These are phyloP conservation scores for Beauveria rudraprayagi DNA, from an alignment of 2,329 filamentous ascomycete species.

Conservation along the genomic window DNA sequence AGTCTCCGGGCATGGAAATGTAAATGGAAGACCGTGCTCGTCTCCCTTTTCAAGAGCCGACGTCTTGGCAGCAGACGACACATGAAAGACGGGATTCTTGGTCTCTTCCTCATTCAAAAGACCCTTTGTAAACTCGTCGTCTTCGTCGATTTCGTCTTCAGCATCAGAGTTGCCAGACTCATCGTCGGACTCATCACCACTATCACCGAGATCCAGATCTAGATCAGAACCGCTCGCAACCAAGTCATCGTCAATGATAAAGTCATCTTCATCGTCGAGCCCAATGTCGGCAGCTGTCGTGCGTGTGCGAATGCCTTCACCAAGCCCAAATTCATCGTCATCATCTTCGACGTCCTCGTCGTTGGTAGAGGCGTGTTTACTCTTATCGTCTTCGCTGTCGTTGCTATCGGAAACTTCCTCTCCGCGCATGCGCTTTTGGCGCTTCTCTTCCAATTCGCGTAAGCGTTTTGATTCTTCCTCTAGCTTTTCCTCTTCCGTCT, in stretches of 20 bases:
- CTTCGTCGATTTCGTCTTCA: constrained; percentile 30
- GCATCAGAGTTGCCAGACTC: constrained; percentile 35
- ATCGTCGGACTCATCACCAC: constrained; percentile 45
- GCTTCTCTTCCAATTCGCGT: constrained; percentile 73
- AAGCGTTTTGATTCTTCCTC: constrained; percentile 70
- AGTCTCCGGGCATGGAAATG: constrained; percentile 74
- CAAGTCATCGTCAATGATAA: constrained; percentile 80
- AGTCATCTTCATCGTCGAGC: constrained; percentile 91
- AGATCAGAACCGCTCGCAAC: constrained; percentile 71
- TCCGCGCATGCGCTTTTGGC: constrained; percentile 79
- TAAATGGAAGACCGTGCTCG: constrained; percentile 62
- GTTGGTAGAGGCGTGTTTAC: constrained; percentile 30
- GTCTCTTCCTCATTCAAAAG: constrained; percentile 53
- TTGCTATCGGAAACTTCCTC: constrained; percentile 63
- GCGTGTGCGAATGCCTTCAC: constrained; percentile 48
- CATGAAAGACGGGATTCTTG: constrained; percentile 43
- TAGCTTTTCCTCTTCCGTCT: constrained; percentile 80
- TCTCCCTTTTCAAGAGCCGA: constrained; percentile 31
- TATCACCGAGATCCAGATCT: constrained; percentile 50
- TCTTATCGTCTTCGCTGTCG: constrained; percentile 37
- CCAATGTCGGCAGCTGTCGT: constrained; percentile 56
- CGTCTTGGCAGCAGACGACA: constrained; percentile 34
- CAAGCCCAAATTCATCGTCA: constrained; percentile 54
- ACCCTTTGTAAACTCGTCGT: constrained; percentile 65
- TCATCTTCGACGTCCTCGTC: constrained; percentile 36